Evolutionary conservation across 495 filamentous ascomycete species (phyloP).

Genomic region (Mytilinidion resinicola): DNA sequence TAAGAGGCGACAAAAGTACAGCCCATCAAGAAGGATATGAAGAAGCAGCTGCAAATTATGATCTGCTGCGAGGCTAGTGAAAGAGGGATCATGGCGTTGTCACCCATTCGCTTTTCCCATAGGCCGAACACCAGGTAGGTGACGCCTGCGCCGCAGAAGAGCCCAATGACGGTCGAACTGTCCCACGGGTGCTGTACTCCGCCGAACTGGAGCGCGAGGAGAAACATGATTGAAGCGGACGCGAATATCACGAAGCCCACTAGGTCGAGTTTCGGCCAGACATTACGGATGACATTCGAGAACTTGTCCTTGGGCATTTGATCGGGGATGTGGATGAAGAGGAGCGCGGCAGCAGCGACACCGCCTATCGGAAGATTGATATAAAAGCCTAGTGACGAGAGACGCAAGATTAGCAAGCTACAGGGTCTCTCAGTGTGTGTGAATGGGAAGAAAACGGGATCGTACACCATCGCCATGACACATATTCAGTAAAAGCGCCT

Average conservation of each 20-base stretch:
- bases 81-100: conserved; percentile 12
- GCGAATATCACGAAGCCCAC: conserved; percentile 16
- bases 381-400: conserved; percentile 34
- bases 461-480: conserved; percentile 44
- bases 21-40: conserved; percentile 9
- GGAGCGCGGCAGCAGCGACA: conserved; percentile 31
- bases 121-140: conserved; percentile 10
- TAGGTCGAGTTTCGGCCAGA: conserved; percentile 19
- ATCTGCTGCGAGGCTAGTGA: conserved; percentile 3
- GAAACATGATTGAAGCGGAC: conserved; percentile 9
- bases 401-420: too few species aligned
- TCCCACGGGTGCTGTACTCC: conserved; percentile 26
- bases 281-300: conserved; percentile 26
- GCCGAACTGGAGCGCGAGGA: conserved; percentile 28
- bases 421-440: too few species aligned
- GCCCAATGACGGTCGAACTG: conserved; percentile 39
- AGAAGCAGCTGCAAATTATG: not conserved
- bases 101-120: conserved; percentile 7
- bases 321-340: conserved; percentile 39
- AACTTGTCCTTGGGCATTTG: conserved; percentile 21
- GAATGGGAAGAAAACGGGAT: too few species aligned
- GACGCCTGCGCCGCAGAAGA: conserved; percentile 37
- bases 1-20: conserved; percentile 9
- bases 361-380: conserved; percentile 49
- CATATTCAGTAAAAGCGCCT: conserved; percentile 40